A percentile compares a stretch with the other conserved stretches of the same genome.
Evolutionary conservation across 2,329 filamentous ascomycete genomes (phyloP).

Genomic region (Aspergillus unguis): DNA sequence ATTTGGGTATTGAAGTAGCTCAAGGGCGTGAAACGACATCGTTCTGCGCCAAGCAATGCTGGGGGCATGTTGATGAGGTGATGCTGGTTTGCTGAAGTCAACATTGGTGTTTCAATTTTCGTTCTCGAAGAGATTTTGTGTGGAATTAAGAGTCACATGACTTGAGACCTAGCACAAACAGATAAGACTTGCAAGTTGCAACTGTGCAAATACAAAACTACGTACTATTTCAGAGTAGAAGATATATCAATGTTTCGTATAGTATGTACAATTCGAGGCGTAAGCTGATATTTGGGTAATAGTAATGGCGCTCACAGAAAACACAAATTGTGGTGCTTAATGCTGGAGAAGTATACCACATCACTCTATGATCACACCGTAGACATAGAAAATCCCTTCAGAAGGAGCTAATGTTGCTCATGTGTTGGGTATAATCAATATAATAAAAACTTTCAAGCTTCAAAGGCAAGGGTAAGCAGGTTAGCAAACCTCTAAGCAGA

Average conservation of each 20-base stretch:
- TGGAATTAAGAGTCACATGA: neutral
- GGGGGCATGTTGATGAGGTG: neutral
- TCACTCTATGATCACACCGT: constrained; percentile 12
- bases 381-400: constrained; percentile 7
- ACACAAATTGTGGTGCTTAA: constrained; percentile 9
- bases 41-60: neutral
- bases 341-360: neutral
- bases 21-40: neutral
- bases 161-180: too few species aligned
- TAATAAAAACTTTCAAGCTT: constrained; percentile 1
- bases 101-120: neutral
- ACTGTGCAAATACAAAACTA: too few species aligned
- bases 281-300: neutral
- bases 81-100: neutral
- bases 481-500: neutral
- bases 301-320: constrained; percentile 11
- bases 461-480: neutral
- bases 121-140: neutral
- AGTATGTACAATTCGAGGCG: constrained; percentile 5
- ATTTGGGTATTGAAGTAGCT: neutral
- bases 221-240: too few species aligned
- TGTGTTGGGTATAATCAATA: neutral
- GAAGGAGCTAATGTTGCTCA: constrained; percentile 3
- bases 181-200: too few species aligned
- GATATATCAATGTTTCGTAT: neutral